Conservation (phyloP, 2,329 filamentous ascomycete species). For the Endoconidiophora polonica region DNA sequence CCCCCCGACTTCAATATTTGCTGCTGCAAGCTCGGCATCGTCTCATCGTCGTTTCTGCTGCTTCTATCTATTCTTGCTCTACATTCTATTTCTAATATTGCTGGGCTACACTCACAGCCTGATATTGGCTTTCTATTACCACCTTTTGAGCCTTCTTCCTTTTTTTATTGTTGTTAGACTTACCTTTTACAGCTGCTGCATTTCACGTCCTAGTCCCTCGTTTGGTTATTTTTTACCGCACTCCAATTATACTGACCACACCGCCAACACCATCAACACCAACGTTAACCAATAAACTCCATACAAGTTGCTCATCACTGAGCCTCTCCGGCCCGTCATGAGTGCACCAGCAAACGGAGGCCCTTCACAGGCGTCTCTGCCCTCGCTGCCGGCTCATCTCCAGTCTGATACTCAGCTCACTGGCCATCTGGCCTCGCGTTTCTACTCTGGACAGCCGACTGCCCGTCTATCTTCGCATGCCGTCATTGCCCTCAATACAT, state of each 20-base stretch:
- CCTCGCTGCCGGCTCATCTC: conserved; percentile 68
- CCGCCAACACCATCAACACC: neutral
- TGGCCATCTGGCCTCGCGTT: conserved; percentile 70
- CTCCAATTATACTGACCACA: neutral
- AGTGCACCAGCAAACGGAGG: conserved; percentile 33
- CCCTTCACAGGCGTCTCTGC: conserved; percentile 53
- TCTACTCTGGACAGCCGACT: conserved; percentile 79
- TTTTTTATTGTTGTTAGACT: no score
- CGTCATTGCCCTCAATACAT: conserved; percentile 85
- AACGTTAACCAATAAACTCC: neutral
- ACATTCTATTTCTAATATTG: no score
- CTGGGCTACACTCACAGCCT: no score
- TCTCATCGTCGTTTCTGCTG: no score
- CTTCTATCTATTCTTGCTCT: no score
- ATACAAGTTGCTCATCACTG: neutral
- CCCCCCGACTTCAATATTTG: neutral
- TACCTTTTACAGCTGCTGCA: neutral
- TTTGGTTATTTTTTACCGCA: neutral
- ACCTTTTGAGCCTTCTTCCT: no score
- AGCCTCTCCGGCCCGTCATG: conserved; percentile 31
- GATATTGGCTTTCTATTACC: no score
- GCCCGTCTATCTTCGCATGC: conserved; percentile 82
- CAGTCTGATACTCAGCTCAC: conserved; percentile 67
- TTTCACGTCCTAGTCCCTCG: neutral
- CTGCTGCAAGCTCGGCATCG: no score